Evolutionary conservation across 179 eudicot genomes (phyloP).

Genomic region (Pouteria campechiana): DNA sequence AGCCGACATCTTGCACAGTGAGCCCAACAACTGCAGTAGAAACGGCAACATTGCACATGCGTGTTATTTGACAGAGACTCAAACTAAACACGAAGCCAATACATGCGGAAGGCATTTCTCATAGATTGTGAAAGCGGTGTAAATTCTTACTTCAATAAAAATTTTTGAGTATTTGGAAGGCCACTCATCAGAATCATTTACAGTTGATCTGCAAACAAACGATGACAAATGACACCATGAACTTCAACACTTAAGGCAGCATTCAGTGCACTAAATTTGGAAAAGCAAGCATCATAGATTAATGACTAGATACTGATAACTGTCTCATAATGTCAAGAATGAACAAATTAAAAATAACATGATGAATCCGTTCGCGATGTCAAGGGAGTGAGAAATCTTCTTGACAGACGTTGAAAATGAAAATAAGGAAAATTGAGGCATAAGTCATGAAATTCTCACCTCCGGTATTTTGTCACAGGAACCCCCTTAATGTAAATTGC

Average conservation of each 20-base stretch:
- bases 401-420: background rate
- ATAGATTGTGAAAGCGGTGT: too few species aligned
- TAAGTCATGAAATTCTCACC: slow-evolving; percentile 21
- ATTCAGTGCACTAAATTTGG: too few species aligned
- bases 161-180: slow-evolving; percentile 93
- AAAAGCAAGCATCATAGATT: background rate
- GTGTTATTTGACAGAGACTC: too few species aligned
- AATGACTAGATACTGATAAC: background rate
- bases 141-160: slow-evolving; percentile 65
- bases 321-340: background rate
- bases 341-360: background rate
- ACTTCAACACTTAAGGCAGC: too few species aligned
- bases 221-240: background rate
- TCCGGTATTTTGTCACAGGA: slow-evolving; percentile 76
- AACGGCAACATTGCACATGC: too few species aligned
- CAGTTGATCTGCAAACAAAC: slow-evolving; percentile 64
- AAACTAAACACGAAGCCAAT: too few species aligned
- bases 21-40: too few species aligned
- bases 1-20: too few species aligned
- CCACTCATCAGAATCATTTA: slow-evolving; percentile 87
- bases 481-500: slow-evolving; percentile 92
- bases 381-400: too few species aligned
- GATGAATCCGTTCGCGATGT: too few species aligned
- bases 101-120: too few species aligned
- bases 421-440: background rate